These are phyloP conservation scores for Naegleria gruberi DNA, from an alignment of 208 protist species.

Conservation along the genomic window DNA sequence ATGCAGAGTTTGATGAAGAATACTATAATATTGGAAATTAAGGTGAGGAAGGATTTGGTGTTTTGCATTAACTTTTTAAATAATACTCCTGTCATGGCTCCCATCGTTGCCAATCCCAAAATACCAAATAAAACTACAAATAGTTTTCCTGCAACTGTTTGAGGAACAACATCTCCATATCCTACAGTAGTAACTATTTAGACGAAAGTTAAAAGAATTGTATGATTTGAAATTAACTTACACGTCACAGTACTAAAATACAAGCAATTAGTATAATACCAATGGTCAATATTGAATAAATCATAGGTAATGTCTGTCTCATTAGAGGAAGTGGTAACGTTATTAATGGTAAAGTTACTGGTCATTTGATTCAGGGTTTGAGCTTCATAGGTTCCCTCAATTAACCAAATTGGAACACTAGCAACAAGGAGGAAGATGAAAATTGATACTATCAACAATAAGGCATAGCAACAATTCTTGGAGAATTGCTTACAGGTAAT, in stretches of 20 bases:
- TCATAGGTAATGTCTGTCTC: not conserved
- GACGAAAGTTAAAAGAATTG: too few species aligned
- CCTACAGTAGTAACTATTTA: not conserved
- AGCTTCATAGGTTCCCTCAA: not conserved
- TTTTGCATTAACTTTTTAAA: not conserved
- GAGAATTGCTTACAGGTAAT: not conserved
- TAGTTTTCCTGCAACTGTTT: not conserved
- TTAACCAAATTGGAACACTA: not conserved
- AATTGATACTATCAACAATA: not conserved
- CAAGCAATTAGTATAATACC: not conserved
- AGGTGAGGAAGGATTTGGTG: not conserved
- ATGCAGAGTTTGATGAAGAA: not conserved
- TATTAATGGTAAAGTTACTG: not conserved
- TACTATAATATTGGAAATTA: not conserved
- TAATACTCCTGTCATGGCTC: not conserved
- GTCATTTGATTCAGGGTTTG: not conserved
- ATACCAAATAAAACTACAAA: not conserved
- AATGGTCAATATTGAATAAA: not conserved
- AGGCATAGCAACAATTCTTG: not conserved
- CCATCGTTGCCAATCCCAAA: not conserved
- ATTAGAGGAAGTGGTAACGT: not conserved
- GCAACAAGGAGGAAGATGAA: not conserved
- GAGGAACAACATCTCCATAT: conserved; percentile 10
- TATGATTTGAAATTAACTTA: too few species aligned
- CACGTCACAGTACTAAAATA: not conserved